Evolutionary conservation across 176 grass and related monocot species (phyloP).

Genomic region (Saccharum spontaneum): DNA sequence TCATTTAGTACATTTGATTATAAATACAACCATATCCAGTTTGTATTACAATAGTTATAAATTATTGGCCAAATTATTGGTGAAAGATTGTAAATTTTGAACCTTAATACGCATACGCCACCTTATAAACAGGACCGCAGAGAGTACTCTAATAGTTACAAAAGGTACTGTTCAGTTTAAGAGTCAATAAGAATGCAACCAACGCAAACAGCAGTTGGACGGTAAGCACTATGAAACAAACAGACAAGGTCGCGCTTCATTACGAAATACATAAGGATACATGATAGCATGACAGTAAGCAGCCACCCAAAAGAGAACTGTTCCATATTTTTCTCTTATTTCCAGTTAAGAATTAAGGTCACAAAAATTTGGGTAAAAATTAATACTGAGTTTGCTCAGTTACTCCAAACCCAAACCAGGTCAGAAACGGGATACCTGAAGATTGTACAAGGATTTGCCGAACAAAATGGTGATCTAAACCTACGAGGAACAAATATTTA

Average conservation of each 20-base stretch:
- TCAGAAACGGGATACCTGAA: neutral
- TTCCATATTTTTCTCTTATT: slow-evolving; percentile 42
- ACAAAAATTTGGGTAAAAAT: slow-evolving; percentile 5
- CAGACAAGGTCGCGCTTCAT: neutral
- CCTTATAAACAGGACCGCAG: neutral
- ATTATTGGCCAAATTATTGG: no score
- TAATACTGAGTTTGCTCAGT: slow-evolving; percentile 20
- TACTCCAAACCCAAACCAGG: slow-evolving; percentile 13
- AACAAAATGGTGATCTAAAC: slow-evolving; percentile 49
- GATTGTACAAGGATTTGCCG: slow-evolving; percentile 23
- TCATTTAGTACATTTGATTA: no score
- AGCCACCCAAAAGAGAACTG: neutral
- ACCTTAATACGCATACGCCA: neutral
- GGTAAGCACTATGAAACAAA: neutral
- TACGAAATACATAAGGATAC: neutral
- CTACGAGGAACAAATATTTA: slow-evolving; percentile 31
- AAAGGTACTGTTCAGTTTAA: no score
- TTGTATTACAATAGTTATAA: no score
- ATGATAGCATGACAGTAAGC: neutral
- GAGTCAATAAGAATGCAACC: neutral
- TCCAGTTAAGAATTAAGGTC: slow-evolving; percentile 34
- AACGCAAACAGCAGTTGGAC: neutral
- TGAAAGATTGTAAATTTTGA: neutral
- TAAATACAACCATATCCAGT: neutral
- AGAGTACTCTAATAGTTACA: no score